phyloP scores from a whole-genome alignment of 2,329 filamentous ascomycete genomes.

The Aplosporella prunicola region DNA sequence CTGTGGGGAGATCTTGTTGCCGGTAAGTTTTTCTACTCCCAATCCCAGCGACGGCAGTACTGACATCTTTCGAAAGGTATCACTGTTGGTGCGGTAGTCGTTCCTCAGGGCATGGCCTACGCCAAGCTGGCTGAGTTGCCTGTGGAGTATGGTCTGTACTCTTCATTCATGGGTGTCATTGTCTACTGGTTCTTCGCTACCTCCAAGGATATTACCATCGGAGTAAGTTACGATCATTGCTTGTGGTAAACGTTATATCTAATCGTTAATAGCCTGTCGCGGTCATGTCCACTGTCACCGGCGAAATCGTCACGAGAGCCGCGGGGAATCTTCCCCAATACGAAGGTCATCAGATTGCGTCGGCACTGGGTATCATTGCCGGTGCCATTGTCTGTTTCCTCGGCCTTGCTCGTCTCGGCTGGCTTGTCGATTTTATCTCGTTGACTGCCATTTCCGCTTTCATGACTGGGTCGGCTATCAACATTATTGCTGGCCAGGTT shows the following conservation, averaged over 20 bases:
- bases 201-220: conserved; percentile 97
- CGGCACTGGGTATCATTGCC: conserved; percentile 66
- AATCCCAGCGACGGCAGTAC: background rate
- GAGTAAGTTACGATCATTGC: conserved; percentile 46
- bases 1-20: conserved; percentile 76
- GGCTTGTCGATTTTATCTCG: conserved; percentile 90
- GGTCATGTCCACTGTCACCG: conserved; percentile 85
- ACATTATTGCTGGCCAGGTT: conserved; percentile 76
- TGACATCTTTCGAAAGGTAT: conserved; percentile 40
- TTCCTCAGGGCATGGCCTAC: conserved; percentile 97
- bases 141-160: conserved; percentile 79
- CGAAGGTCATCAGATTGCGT: conserved; percentile 60
- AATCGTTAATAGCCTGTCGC: conserved; percentile 69
- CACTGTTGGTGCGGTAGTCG: conserved; percentile 68
- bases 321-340: conserved; percentile 47
- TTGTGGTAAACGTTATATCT: background rate
- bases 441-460: conserved; percentile 86
- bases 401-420: conserved; percentile 71
- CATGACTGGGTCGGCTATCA: conserved; percentile 95
- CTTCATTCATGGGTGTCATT: conserved; percentile 90
- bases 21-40: conserved; percentile 73
- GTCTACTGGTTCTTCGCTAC: conserved; percentile 98
- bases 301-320: conserved; percentile 65
- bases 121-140: conserved; percentile 72
- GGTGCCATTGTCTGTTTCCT: conserved; percentile 73